These are phyloP conservation scores for Teunomyces tritomae DNA, from an alignment of 805 yeast species.

Conservation along the genomic window DNA sequence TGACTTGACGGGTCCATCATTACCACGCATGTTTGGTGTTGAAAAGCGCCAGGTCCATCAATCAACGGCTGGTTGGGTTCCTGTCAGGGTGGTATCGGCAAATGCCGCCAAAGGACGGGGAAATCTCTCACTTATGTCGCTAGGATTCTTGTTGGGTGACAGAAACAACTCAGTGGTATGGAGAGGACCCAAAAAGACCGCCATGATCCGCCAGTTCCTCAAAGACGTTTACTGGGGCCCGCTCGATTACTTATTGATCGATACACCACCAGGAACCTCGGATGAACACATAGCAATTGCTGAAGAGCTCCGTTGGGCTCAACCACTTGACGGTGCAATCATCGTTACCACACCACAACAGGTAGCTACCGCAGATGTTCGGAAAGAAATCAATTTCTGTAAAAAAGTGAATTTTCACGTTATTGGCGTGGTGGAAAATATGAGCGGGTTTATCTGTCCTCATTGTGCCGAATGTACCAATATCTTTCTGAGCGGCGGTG, in stretches of 20 bases:
- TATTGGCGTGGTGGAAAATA: constrained; percentile 88
- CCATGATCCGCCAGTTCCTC: constrained; percentile 93
- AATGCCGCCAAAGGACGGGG: constrained; percentile 26
- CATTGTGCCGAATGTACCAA: constrained; percentile 89
- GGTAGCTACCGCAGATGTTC: constrained; percentile 91
- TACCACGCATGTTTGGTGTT: constrained; percentile 94
- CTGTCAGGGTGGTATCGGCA: constrained; percentile 50
- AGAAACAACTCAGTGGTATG: constrained; percentile 92
- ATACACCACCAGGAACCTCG: constrained; percentile 98
- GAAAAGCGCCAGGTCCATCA: constrained; percentile 81
- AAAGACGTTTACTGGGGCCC: constrained; percentile 89
- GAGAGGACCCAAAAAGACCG: constrained; percentile 98
- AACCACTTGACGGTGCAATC: constrained; percentile 83
- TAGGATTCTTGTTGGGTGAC: constrained; percentile 82
- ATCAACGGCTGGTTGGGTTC: constrained; percentile 85
- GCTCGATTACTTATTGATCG: constrained; percentile 78
- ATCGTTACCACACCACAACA: constrained; percentile 96
- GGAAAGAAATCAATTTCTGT: constrained; percentile 91
- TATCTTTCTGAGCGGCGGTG: constrained; percentile 93
- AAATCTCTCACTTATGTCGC: constrained; percentile 67
- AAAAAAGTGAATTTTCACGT: constrained; percentile 75
- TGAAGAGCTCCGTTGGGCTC: constrained; percentile 71
- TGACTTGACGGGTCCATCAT: constrained; percentile 93
- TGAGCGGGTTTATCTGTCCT: constrained; percentile 97
- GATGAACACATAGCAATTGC: constrained; percentile 98